Evolutionary conservation across 768 basidiomycete genomes (phyloP).

Genomic region (Lactifluus volemus): DNA sequence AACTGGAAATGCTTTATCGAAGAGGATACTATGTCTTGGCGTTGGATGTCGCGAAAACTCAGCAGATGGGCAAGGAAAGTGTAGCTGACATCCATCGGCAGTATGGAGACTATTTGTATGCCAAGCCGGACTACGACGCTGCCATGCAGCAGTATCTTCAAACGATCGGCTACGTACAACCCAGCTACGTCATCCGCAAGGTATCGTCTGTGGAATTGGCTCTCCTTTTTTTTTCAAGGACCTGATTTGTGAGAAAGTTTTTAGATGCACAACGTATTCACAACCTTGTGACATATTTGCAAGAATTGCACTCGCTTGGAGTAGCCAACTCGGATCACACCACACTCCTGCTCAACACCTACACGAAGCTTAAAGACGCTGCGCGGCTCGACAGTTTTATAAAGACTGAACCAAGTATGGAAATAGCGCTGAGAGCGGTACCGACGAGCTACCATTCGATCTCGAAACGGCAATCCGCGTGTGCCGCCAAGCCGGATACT

Average conservation of each 20-base stretch:
- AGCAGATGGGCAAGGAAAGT: conserved; percentile 59
- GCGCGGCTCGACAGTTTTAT: conserved; percentile 85
- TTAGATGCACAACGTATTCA: conserved; percentile 94
- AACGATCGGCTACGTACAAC: conserved; percentile 82
- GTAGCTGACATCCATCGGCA: conserved; percentile 84
- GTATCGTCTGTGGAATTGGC: conserved; percentile 31
- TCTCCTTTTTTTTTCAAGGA: background rate
- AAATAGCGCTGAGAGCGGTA: conserved; percentile 32
- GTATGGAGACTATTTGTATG: conserved; percentile 88
- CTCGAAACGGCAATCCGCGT: conserved; percentile 95
- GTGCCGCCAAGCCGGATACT: conserved; percentile 93
- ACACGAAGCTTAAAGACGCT: conserved; percentile 93
- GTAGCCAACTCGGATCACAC: conserved; percentile 96
- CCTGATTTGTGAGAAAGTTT: conserved; percentile 46
- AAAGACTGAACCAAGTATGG: conserved; percentile 63
- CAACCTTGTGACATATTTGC: conserved; percentile 90
- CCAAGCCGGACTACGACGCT: conserved; percentile 85
- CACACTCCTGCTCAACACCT: conserved; percentile 91
- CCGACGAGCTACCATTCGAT: conserved; percentile 83
- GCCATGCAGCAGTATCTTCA: conserved; percentile 89
- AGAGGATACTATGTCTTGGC: conserved; percentile 75
- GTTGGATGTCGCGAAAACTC: conserved; percentile 72
- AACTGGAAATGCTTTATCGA: conserved; percentile 78
- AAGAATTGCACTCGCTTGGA: conserved; percentile 84
- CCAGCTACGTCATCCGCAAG: conserved; percentile 96